Evolutionary conservation across 163 green algal genomes (phyloP).

Genomic region (Scenedesmus sp.): DNA sequence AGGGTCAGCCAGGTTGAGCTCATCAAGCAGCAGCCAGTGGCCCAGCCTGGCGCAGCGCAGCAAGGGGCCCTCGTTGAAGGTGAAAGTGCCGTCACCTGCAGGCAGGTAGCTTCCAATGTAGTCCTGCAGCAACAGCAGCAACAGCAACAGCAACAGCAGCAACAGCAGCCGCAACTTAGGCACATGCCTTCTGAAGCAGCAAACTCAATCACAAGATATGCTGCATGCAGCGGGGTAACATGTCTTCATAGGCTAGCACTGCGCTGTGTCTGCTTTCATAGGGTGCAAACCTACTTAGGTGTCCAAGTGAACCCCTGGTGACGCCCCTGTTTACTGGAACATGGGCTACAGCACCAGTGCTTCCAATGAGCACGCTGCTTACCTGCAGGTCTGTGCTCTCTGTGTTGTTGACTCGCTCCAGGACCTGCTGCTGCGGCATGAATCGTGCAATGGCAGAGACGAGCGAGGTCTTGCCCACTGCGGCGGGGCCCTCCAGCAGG

Average conservation of each 20-base stretch:
- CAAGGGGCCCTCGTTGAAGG: constrained; percentile 34
- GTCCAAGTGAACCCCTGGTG: not conserved
- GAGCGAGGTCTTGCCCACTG: constrained; percentile 63
- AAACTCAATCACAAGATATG: not conserved
- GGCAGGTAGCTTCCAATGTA: constrained; percentile 63
- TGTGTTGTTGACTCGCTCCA: constrained; percentile 59
- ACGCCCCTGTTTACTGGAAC: too few species aligned
- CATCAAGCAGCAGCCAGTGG: constrained; percentile 80
- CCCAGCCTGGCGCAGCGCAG: constrained; percentile 34
- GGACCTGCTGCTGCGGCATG: not conserved
- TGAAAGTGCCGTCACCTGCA: constrained; percentile 29
- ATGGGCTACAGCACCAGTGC: too few species aligned
- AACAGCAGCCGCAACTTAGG: not conserved
- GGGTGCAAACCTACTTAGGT: too few species aligned
- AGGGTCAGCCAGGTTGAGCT: constrained; percentile 87
- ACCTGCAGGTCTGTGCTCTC: constrained; percentile 53
- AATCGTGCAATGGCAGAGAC: constrained; percentile 26
- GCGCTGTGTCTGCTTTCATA: too few species aligned
- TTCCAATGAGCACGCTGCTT: not conserved
- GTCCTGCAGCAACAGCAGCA: constrained; percentile 43
- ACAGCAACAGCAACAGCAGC: not conserved
- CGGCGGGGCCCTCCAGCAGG: constrained; percentile 57
- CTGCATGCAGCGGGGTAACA: not conserved
- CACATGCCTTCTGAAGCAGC: not conserved
- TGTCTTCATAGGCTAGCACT: too few species aligned